These are phyloP conservation scores for Tricholoma sp. DNA, from an alignment of 768 basidiomycete genomes.

Conservation along the genomic window DNA sequence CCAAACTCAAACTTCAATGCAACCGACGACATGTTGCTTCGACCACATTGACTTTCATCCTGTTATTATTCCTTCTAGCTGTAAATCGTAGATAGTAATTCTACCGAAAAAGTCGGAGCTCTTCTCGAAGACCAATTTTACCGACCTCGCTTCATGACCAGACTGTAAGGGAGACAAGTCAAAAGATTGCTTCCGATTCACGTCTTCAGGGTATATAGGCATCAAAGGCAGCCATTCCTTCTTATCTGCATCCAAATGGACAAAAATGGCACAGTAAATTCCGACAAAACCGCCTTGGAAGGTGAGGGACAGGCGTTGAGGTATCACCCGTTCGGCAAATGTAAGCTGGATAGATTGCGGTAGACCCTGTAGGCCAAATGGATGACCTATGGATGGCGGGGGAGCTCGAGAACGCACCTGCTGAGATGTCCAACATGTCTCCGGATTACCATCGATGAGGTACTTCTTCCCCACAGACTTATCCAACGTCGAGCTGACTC, in stretches of 20 bases:
- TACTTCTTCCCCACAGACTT: conserved; percentile 68
- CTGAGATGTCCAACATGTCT: conserved; percentile 84
- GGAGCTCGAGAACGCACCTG: conserved; percentile 38
- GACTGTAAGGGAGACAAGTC: conserved; percentile 33
- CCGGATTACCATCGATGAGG: conserved; percentile 64
- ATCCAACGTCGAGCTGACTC: conserved; percentile 78
- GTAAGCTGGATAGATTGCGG: conserved; percentile 71
- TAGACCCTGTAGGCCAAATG: conserved; percentile 47
- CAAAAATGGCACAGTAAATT: conserved; percentile 50
- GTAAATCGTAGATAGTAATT: conserved; percentile 68
- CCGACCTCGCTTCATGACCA: conserved; percentile 29
- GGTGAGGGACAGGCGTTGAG: conserved; percentile 52
- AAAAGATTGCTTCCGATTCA: conserved; percentile 70
- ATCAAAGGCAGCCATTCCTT: conserved; percentile 48
- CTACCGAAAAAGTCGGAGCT: conserved; percentile 87
- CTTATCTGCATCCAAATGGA: conserved; percentile 19
- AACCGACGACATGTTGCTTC: no score
- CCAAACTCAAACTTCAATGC: no score
- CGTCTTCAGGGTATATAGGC: conserved; percentile 72
- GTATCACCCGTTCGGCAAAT: conserved; percentile 52
- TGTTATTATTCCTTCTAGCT: conserved; percentile 29
- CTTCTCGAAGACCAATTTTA: conserved; percentile 72
- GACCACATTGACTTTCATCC: background rate
- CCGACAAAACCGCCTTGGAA: conserved; percentile 90
- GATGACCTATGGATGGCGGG: background rate